Percentiles rank a stretch among this genome's conserved stretches.
Conservation (phyloP, 768 basidiomycete genomes). For the Lyophyllum atratum region DNA sequence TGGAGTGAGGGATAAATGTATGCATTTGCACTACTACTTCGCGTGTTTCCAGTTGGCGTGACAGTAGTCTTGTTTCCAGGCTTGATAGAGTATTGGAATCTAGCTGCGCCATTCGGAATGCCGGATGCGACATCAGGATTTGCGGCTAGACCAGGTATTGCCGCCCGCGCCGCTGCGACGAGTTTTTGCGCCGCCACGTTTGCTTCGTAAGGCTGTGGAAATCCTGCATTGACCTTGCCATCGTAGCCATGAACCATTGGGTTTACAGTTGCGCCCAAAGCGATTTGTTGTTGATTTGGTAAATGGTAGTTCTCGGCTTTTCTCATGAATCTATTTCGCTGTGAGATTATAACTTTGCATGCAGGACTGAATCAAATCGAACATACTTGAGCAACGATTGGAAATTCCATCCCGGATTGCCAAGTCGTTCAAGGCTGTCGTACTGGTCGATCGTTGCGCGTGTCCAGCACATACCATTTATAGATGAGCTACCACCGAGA, state of each 20-base stretch:
- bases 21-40: constrained; percentile 17
- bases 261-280: constrained; percentile 9
- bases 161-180: not conserved
- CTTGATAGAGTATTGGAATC: constrained; percentile 18
- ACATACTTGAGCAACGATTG: constrained; percentile 8
- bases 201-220: constrained; percentile 17
- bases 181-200: not conserved
- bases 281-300: constrained; percentile 11
- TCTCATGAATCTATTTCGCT: constrained; percentile 11
- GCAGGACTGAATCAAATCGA: not conserved
- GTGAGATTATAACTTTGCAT: no score
- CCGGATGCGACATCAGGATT: constrained; percentile 16
- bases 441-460: constrained; percentile 20
- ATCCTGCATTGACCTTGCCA: constrained; percentile 16
- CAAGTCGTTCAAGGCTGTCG: constrained; percentile 17
- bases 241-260: constrained; percentile 10
- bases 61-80: constrained; percentile 13
- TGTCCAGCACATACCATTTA: constrained; percentile 22
- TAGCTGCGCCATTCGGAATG: constrained; percentile 13
- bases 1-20: constrained; percentile 15
- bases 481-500: constrained; percentile 20
- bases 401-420: constrained; percentile 22
- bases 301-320: constrained; percentile 12
- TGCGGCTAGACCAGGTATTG: constrained; percentile 6
- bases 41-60: constrained; percentile 9